phyloP scores from a whole-genome alignment of 495 filamentous ascomycete species.

The Lentithecium fluviatile region DNA sequence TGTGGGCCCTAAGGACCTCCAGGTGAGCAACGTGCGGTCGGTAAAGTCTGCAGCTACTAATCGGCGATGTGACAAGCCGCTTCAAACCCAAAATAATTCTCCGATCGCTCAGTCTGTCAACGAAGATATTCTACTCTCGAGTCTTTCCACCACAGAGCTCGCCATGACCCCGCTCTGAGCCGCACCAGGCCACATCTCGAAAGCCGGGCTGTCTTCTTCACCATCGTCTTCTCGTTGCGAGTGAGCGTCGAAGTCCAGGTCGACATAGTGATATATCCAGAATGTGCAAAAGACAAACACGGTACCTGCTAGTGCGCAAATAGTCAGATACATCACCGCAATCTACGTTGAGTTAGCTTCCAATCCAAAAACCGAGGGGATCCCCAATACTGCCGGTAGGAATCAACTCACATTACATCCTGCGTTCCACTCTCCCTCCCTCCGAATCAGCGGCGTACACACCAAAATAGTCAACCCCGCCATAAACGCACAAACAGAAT shows the following conservation, averaged over 20 bases:
- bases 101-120: too few relatives aligned
- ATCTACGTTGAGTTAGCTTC: not conserved
- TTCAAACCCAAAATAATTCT: too few relatives aligned
- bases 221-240: not conserved
- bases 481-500: slow-evolving; percentile 4
- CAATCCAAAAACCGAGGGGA: not conserved
- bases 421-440: not conserved
- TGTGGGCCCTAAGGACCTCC: too few relatives aligned
- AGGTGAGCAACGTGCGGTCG: too few relatives aligned
- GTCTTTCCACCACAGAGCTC: too few relatives aligned
- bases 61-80: too few relatives aligned
- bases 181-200: too few relatives aligned
- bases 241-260: slow-evolving; percentile 1
- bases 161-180: too few relatives aligned
- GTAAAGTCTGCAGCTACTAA: too few relatives aligned
- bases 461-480: slow-evolving; percentile 4
- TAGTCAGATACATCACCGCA: slow-evolving; percentile 6
- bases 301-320: not conserved
- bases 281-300: slow-evolving; percentile 11
- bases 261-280: slow-evolving; percentile 14
- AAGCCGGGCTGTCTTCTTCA: too few relatives aligned
- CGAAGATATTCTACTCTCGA: too few relatives aligned
- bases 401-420: slow-evolving; percentile 14
- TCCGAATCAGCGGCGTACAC: slow-evolving; percentile 9
- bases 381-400: too few relatives aligned